Percentiles rank a stretch among this genome's conserved stretches.
These are phyloP conservation scores for Lavandula angustifolia DNA, from an alignment of 257 asterid genomes.

Conservation along the genomic window DNA sequence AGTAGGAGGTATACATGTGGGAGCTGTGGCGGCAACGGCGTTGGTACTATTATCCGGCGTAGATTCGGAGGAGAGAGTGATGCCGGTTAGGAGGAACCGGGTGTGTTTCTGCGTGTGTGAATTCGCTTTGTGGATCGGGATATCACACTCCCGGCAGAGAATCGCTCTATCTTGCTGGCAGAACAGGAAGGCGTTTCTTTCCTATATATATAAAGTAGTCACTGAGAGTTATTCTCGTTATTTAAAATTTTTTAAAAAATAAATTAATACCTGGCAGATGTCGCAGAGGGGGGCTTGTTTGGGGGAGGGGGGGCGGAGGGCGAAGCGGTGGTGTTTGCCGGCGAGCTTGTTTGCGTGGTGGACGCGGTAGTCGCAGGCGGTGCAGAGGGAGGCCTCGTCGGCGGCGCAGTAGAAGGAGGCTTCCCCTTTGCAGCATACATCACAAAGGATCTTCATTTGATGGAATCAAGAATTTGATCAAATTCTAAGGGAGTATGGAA, in stretches of 20 bases:
- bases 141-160: slow-evolving; percentile 79
- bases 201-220: slow-evolving; percentile 37
- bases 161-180: slow-evolving; percentile 95
- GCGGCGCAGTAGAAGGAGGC: slow-evolving; percentile 72
- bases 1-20: slow-evolving; percentile 22
- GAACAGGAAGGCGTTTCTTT: slow-evolving; percentile 79
- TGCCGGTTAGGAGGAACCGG: slow-evolving; percentile 79
- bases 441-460: slow-evolving; percentile 90
- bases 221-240: too few relatives aligned
- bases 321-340: slow-evolving; percentile 76
- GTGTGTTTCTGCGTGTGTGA: slow-evolving; percentile 71
- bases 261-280: slow-evolving; percentile 66
- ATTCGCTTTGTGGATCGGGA: slow-evolving; percentile 71
- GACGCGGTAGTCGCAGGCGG: slow-evolving; percentile 88
- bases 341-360: slow-evolving; percentile 98
- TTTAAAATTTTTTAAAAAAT: too few relatives aligned
- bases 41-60: slow-evolving; percentile 26
- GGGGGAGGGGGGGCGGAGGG: slow-evolving; percentile 64
- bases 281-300: slow-evolving; percentile 73
- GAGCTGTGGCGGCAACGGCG: slow-evolving; percentile 29
- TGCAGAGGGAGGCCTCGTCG: slow-evolving; percentile 90
- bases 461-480: neutral
- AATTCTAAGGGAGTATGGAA: neutral
- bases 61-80: slow-evolving; percentile 44
- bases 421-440: slow-evolving; percentile 70